Conservation (phyloP, 768 basidiomycete species). For the Saitozyma sp. region DNA sequence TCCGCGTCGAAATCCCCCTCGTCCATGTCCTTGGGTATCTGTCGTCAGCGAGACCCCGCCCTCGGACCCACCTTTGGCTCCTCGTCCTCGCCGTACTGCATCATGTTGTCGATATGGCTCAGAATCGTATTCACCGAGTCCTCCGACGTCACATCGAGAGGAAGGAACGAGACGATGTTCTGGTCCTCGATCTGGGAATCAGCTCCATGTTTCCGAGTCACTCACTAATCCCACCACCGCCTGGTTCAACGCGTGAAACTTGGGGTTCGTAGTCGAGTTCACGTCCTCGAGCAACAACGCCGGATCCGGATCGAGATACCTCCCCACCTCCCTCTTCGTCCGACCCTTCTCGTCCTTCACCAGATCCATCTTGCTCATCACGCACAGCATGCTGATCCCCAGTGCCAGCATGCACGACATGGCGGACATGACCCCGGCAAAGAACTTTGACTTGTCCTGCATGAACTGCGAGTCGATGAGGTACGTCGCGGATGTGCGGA, state of each 20-base stretch:
- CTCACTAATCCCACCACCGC: slow-evolving; percentile 91
- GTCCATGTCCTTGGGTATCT: slow-evolving; percentile 85
- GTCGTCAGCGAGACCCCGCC: slow-evolving; percentile 9
- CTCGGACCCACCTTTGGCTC: slow-evolving; percentile 70
- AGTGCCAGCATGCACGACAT: slow-evolving; percentile 99
- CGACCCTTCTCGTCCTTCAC: slow-evolving; percentile 65
- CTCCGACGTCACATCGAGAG: slow-evolving; percentile 83
- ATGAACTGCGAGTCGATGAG: slow-evolving; percentile 98
- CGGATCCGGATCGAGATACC: slow-evolving; percentile 97
- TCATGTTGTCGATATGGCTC: slow-evolving; percentile 94
- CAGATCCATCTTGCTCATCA: slow-evolving; percentile 99
- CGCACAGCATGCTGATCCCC: slow-evolving; percentile 93
- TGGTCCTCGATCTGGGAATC: slow-evolving; percentile 87
- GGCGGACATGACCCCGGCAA: slow-evolving; percentile 92
- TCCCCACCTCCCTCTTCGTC: slow-evolving; percentile 69
- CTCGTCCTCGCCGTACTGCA: slow-evolving; percentile 99
- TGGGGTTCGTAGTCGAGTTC: slow-evolving; percentile 62
- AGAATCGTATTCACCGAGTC: slow-evolving; percentile 87
- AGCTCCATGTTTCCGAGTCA: slow-evolving; percentile 1
- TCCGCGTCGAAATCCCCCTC: slow-evolving; percentile 56
- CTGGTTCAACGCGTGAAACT: slow-evolving; percentile 89
- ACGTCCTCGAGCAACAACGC: slow-evolving; percentile 65
- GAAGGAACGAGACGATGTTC: slow-evolving; percentile 93
- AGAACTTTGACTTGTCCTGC: slow-evolving; percentile 99
- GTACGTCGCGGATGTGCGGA: slow-evolving; percentile 85